Evolutionary conservation across 768 basidiomycete species (phyloP).

Genomic region (Leucogyrophana mollusca): DNA sequence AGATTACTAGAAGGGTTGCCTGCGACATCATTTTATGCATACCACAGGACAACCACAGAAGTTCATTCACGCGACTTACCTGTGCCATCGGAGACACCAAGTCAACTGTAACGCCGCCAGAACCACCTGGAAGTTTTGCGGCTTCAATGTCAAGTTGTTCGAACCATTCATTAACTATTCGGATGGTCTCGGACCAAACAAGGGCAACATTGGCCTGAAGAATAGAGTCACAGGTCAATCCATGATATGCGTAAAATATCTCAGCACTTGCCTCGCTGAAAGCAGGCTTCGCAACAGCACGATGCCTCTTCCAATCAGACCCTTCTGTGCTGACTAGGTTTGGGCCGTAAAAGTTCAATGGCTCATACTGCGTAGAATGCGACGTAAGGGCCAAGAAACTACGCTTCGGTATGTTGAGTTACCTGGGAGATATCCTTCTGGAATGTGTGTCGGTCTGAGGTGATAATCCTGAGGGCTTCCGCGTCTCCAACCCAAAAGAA

Average conservation of each 20-base stretch:
- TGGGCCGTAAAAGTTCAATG: conserved; percentile 44
- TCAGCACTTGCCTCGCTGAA: conserved; percentile 42
- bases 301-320: conserved; percentile 47
- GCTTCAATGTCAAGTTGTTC: conserved; percentile 28
- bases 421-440: conserved; percentile 39
- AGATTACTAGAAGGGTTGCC: conserved; percentile 38
- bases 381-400: too few species aligned
- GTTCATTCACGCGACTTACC: conserved; percentile 7
- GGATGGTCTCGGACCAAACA: conserved; percentile 47
- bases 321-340: conserved; percentile 44
- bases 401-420: too few species aligned
- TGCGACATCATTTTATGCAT: too few species aligned
- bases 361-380: conserved; percentile 30
- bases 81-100: conserved; percentile 8
- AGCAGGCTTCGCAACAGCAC: conserved; percentile 43
- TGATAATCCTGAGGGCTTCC: conserved; percentile 38
- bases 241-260: background rate
- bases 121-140: conserved; percentile 17
- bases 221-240: background rate
- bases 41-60: background rate
- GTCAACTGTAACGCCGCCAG: conserved; percentile 21
- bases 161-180: conserved; percentile 42
- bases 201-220: conserved; percentile 47
- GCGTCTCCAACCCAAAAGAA: conserved; percentile 44
- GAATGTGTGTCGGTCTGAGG: conserved; percentile 33